phyloP scores from a whole-genome alignment of 345 rosid species.

The Acer saccharum region DNA sequence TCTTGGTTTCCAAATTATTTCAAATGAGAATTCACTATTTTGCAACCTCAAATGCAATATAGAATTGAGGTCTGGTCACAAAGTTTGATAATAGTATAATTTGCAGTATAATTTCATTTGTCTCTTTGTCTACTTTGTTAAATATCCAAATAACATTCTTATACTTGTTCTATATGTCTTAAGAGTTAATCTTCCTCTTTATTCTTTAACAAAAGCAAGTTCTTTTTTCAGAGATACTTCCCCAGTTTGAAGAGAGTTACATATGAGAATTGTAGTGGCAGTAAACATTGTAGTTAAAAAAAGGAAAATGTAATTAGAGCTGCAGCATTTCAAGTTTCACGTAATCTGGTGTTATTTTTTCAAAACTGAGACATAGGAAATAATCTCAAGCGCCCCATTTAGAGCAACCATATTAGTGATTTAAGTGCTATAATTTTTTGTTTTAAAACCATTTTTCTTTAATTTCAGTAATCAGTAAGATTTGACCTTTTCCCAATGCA shows the following conservation, averaged over 20 bases:
- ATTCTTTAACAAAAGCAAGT: not conserved
- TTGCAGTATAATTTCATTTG: not conserved
- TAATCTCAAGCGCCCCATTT: not conserved
- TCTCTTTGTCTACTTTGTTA: not conserved
- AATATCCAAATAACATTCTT: not conserved
- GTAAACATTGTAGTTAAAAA: not conserved
- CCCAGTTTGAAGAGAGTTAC: not conserved
- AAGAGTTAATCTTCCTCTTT: not conserved
- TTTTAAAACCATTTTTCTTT: not conserved
- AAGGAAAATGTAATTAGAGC: not conserved
- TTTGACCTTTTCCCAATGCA: slow-evolving; percentile 28
- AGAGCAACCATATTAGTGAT: not conserved
- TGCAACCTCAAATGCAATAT: not conserved
- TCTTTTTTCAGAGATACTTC: not conserved
- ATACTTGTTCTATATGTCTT: not conserved
- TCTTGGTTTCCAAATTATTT: not conserved
- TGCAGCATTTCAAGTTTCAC: not conserved
- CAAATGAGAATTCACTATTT: not conserved
- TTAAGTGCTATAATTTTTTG: not conserved
- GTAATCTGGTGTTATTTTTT: not conserved
- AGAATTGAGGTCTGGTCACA: not conserved
- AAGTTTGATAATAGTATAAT: not conserved
- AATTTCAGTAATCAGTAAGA: not conserved
- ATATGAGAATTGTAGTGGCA: not conserved
- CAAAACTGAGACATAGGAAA: not conserved